These are phyloP conservation scores for Massarina eburnea DNA, from an alignment of 2,329 filamentous ascomycete genomes.

Conservation along the genomic window DNA sequence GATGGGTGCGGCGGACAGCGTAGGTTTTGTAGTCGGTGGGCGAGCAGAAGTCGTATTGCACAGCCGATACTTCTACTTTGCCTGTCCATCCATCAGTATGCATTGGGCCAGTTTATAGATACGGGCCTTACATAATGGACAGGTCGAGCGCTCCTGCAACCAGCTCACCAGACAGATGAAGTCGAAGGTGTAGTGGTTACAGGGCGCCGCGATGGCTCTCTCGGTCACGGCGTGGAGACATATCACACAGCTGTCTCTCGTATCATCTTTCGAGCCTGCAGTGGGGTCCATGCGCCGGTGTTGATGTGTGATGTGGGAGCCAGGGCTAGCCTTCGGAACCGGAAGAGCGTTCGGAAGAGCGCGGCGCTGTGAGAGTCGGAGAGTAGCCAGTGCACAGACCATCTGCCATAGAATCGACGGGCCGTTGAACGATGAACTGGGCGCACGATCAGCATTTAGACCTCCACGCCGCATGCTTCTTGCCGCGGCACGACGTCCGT, in stretches of 20 bases:
- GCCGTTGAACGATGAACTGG: neutral
- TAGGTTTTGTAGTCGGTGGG: conserved; percentile 61
- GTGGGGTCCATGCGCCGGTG: neutral
- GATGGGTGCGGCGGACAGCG: conserved; percentile 46
- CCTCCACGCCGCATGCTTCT: conserved; percentile 24
- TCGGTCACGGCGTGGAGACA: conserved; percentile 79
- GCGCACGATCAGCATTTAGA: neutral
- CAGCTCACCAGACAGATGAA: conserved; percentile 82
- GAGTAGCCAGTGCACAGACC: no score
- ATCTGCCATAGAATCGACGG: no score
- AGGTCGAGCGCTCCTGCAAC: conserved; percentile 71
- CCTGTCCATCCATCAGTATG: conserved; percentile 35
- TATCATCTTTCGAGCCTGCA: conserved; percentile 13
- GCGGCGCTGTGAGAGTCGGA: no score
- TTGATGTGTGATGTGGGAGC: neutral
- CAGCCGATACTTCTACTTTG: conserved; percentile 56
- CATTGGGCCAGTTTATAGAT: neutral
- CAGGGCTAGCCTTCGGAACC: no score
- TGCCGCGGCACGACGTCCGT: conserved; percentile 19
- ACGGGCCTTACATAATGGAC: conserved; percentile 74
- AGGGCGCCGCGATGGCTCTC: conserved; percentile 71
- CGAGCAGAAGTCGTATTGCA: conserved; percentile 66
- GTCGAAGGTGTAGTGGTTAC: conserved; percentile 79
- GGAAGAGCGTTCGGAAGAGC: neutral
- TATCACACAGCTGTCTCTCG: conserved; percentile 69